A percentile compares a stretch with the other conserved stretches of the same genome.
phyloP scores from a whole-genome alignment of 1,284 basidiomycete species.

The Apiotrichum gamsii region DNA sequence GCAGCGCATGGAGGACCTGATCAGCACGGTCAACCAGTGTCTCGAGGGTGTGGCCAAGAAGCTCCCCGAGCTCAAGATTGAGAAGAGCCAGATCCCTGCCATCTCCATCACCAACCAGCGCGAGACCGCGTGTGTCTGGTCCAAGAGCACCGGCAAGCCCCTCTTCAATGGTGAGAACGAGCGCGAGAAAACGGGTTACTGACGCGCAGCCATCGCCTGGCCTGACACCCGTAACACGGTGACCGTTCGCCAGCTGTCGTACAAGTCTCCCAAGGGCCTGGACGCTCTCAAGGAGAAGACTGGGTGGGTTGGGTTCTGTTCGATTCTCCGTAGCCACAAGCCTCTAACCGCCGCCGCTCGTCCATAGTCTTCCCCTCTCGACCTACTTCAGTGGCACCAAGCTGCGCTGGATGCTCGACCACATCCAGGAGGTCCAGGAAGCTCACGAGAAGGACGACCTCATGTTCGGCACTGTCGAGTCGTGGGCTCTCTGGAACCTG shows the following conservation, averaged over 20 bases:
- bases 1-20: slow-evolving; percentile 82
- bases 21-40: slow-evolving; percentile 67
- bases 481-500: slow-evolving; percentile 73
- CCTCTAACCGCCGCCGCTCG: no score
- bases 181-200: no score
- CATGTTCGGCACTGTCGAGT: slow-evolving; percentile 90
- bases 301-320: no score
- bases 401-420: slow-evolving; percentile 92
- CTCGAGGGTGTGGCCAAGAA: slow-evolving; percentile 66
- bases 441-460: slow-evolving; percentile 80
- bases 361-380: slow-evolving; percentile 74
- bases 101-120: slow-evolving; percentile 92
- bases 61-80: slow-evolving; percentile 64
- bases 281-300: slow-evolving; percentile 15
- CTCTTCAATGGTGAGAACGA: slow-evolving; percentile 55
- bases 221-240: slow-evolving; percentile 69
- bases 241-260: slow-evolving; percentile 9
- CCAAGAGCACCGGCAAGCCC: slow-evolving; percentile 77
- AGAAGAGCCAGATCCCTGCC: slow-evolving; percentile 75
- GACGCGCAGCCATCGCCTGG: slow-evolving; percentile 75
- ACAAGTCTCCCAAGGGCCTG: slow-evolving; percentile 5
- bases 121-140: slow-evolving; percentile 94
- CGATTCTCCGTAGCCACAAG: no score
- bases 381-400: slow-evolving; percentile 98
- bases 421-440: slow-evolving; percentile 68